Base-by-base conservation (phyloP, 306 rosid genomes). In the Cyamopsis tetragonoloba region DNA sequence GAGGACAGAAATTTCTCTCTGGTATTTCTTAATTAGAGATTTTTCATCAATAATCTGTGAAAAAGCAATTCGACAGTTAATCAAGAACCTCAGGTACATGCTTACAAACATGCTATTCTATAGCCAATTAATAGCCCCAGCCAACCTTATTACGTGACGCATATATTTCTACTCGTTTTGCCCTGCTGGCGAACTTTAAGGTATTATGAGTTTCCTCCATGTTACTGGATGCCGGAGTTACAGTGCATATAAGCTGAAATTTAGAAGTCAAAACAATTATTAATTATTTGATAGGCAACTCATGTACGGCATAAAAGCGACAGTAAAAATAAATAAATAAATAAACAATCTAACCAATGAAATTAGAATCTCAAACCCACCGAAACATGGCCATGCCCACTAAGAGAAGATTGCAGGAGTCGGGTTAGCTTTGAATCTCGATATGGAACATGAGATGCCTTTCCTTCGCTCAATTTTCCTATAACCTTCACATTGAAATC, bases 201-300 rank as follows among this genome's bases (percentile, higher is more conserved):
- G 99, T 95, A 71, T 95, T 95, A 81, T 95, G 99, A 74, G 99
- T 95, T 85, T 95, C 99, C 91, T 95, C 99, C 96, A 87, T 82
- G 63, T 89, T 95, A 72, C 99, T 95, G 69, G 97, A 88, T 49
- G 99, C 99, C 8, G 99, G 99, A 81, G 99, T 95, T 46, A 95
- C 87, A 7, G 99, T 95, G 82, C 99, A 95, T 80, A 95, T 95
- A 79, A 95, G 99, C 99, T 95, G 92, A 71, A 71, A 62, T 66
- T 67, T 58, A 23, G 62, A 77, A 3, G 55, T 58, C 32, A 68
- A 28, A 66, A 41, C 66, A 76, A 62, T 57, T 57, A 38, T 48
- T 70, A 54, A 34, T 31, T n/a, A n/a, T n/a, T n/a, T n/a, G n/a
- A n/a, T n/a, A n/a, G n/a, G n/a, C 14, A 68, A 44, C 35, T 56